Conservation (phyloP, 176 grass and related monocot species). For the Ensete glaucum region DNA sequence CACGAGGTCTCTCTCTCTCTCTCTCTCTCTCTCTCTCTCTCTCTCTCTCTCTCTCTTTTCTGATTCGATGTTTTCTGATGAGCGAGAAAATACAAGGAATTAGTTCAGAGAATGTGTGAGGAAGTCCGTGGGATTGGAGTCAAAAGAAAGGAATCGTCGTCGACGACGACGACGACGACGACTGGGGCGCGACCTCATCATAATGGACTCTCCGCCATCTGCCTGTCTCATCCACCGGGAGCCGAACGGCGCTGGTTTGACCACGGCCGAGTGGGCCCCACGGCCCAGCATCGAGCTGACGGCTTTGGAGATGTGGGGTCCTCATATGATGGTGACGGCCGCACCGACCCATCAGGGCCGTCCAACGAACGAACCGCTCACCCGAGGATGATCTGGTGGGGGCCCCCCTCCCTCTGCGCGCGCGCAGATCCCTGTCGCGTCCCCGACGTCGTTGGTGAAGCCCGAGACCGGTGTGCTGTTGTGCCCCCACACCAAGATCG, state of each 20-base stretch:
- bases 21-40: not conserved
- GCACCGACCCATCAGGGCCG: not conserved
- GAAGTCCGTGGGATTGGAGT: too few relatives aligned
- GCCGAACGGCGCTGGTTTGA: not conserved
- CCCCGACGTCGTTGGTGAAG: not conserved
- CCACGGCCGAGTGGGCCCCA: not conserved
- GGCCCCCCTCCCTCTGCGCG: too few relatives aligned
- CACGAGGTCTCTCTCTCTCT: conserved; percentile 9
- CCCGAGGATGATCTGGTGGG: too few relatives aligned
- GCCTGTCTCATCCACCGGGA: too few relatives aligned
- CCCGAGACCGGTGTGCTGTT: not conserved
- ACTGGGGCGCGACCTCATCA: too few relatives aligned
- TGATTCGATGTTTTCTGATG: not conserved
- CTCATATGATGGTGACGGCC: not conserved
- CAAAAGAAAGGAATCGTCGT: too few relatives aligned
- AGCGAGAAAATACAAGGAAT: too few relatives aligned
- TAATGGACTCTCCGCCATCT: too few relatives aligned
- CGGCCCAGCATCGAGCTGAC: not conserved
- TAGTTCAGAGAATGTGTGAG: too few relatives aligned
- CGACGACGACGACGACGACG: too few relatives aligned
- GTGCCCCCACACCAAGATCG: too few relatives aligned
- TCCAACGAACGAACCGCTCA: not conserved
- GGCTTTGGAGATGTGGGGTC: not conserved
- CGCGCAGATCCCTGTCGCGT: not conserved
- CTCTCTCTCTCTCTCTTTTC: not conserved